Evolutionary conservation across 1,284 basidiomycete species (phyloP).

Genomic region (Rhodofomes roseus): DNA sequence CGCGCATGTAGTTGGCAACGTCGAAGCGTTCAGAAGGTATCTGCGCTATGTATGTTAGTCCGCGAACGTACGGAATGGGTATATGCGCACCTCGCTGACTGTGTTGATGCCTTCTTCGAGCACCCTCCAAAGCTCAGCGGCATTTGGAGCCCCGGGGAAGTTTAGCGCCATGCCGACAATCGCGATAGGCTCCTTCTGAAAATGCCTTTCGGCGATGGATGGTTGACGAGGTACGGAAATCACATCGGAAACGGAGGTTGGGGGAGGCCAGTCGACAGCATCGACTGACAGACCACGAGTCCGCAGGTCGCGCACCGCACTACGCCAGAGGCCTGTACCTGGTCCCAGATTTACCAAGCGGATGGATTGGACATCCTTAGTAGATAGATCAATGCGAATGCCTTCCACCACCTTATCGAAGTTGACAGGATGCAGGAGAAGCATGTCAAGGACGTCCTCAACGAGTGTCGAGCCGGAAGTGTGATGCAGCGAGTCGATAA

Average conservation of each 20-base stretch:
- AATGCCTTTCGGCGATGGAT: conserved; percentile 1
- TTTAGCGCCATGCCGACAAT: conserved; percentile 69
- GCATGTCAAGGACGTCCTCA: conserved; percentile 52
- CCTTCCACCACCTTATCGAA: conserved; percentile 44
- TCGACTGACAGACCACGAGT: not conserved
- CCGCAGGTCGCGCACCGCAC: conserved; percentile 35
- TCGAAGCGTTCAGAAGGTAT: conserved; percentile 59
- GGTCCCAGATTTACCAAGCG: conserved; percentile 55
- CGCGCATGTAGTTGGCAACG: conserved; percentile 35
- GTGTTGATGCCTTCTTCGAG: conserved; percentile 57
- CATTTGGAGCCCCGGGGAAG: conserved; percentile 53
- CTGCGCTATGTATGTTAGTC: conserved; percentile 29
- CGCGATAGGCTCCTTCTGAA: conserved; percentile 54
- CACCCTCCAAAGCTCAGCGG: conserved; percentile 51
- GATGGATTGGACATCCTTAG: conserved; percentile 20
- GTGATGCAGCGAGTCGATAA: conserved; percentile 22
- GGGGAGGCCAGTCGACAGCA: not conserved
- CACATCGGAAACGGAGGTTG: not conserved
- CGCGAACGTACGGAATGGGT: not conserved
- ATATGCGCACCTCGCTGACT: conserved; percentile 45
- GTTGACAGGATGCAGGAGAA: conserved; percentile 51
- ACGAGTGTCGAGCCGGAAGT: conserved; percentile 33
- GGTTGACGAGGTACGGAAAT: not conserved
- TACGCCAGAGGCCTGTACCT: conserved; percentile 41
- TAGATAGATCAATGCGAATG: conserved; percentile 22